Evolutionary conservation across 345 rosid genomes (phyloP).

Genomic region (Corchorus capsularis): DNA sequence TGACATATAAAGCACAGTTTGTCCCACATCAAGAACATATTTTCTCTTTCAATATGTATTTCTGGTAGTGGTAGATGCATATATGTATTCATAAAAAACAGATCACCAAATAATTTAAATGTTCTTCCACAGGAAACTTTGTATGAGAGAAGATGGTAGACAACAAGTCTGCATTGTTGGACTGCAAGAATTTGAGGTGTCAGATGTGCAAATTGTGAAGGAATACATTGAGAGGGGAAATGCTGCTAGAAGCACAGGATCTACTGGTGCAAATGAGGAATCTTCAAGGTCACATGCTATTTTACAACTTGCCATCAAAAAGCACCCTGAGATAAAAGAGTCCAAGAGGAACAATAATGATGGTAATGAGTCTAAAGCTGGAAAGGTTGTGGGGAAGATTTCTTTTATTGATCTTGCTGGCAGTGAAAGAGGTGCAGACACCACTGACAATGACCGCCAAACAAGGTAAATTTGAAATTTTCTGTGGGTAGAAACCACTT

Average conservation of each 20-base stretch:
- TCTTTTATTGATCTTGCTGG: conserved; percentile 99
- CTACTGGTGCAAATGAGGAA: conserved; percentile 98
- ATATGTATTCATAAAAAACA: not conserved
- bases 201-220: conserved; percentile 91
- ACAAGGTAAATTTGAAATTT: conserved; percentile 58
- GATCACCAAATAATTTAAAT: conserved; percentile 21
- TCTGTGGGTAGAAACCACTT: not conserved
- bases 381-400: conserved; percentile 90
- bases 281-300: conserved; percentile 99
- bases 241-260: conserved; percentile 94
- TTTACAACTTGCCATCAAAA: conserved; percentile 89
- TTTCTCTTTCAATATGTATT: not conserved
- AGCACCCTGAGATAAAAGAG: conserved; percentile 82
- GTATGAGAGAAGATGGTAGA: conserved; percentile 99
- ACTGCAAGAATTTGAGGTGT: conserved; percentile 95
- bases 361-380: conserved; percentile 65
- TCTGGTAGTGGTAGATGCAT: conserved; percentile 4
- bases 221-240: conserved; percentile 92
- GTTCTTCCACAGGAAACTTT: conserved; percentile 69
- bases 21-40: conserved; percentile 1
- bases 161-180: conserved; percentile 99
- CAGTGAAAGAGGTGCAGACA: conserved; percentile 98
- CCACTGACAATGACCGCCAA: conserved; percentile 98
- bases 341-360: conserved; percentile 75
- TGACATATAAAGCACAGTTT: not conserved